Evolutionary conservation across 148 eudicot species (phyloP).

Genomic region (Rhododendron molle): DNA sequence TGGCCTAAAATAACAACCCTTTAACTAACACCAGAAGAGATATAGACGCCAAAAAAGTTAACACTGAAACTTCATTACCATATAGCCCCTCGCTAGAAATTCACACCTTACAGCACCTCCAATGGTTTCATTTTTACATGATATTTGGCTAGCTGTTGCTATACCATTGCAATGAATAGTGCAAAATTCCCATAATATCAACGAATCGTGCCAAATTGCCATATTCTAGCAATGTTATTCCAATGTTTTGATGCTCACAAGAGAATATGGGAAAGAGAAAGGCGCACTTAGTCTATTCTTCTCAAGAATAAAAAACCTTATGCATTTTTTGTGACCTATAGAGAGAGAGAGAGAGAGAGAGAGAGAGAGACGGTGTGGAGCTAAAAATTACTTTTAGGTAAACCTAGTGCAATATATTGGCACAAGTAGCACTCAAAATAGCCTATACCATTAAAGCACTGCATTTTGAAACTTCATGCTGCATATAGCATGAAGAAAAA

Average conservation of each 20-base stretch:
- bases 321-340: not conserved
- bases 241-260: not conserved
- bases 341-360: not conserved
- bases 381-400: not conserved
- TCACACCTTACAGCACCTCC: not conserved
- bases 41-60: not conserved
- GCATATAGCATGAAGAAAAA: too few relatives aligned
- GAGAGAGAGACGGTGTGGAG: not conserved
- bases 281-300: not conserved
- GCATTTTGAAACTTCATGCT: not conserved
- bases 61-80: not conserved
- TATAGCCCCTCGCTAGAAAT: not conserved
- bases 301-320: not conserved
- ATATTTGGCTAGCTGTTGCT: not conserved
- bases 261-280: not conserved
- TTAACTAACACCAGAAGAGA: not conserved
- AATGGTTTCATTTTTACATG: not conserved
- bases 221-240: not conserved
- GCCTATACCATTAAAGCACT: not conserved
- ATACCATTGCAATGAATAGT: not conserved
- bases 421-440: not conserved
- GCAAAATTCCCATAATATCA: not conserved
- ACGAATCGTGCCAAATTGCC: not conserved
- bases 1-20: slow-evolving; percentile 35
- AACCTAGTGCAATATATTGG: not conserved